Conservation (phyloP, 805 yeast species). For the Candida awuae region DNA sequence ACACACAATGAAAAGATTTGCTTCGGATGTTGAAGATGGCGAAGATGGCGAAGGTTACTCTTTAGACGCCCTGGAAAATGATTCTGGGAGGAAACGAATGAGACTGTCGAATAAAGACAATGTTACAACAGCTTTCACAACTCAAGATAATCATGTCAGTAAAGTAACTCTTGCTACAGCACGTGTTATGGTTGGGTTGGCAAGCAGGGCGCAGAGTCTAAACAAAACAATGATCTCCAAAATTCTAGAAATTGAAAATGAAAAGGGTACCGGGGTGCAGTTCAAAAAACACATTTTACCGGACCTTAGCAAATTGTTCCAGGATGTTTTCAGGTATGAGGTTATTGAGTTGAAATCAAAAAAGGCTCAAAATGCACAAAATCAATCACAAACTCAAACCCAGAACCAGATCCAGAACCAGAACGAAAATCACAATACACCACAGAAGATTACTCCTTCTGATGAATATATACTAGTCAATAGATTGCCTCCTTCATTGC, state of each 20-base stretch:
- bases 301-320: conserved; percentile 11
- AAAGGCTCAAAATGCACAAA: neutral
- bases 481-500: conserved; percentile 16
- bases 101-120: too few species aligned
- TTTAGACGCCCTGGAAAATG: too few species aligned
- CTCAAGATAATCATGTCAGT: conserved; percentile 13
- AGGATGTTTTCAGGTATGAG: conserved; percentile 20
- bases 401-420: neutral
- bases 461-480: conserved; percentile 24
- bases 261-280: conserved; percentile 22
- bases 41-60: too few species aligned
- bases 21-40: too few species aligned
- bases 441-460: neutral
- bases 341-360: conserved; percentile 21
- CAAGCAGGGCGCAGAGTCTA: conserved; percentile 23
- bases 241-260: conserved; percentile 24
- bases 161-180: conserved; percentile 23
- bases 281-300: conserved; percentile 23
- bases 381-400: neutral
- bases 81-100: too few species aligned
- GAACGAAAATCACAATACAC: neutral
- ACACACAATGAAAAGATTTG: too few species aligned
- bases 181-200: conserved; percentile 23
- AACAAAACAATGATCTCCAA: conserved; percentile 22
- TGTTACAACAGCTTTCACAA: neutral